Conservation (phyloP, 305 asterid species). For the Coffea humblotiana region DNA sequence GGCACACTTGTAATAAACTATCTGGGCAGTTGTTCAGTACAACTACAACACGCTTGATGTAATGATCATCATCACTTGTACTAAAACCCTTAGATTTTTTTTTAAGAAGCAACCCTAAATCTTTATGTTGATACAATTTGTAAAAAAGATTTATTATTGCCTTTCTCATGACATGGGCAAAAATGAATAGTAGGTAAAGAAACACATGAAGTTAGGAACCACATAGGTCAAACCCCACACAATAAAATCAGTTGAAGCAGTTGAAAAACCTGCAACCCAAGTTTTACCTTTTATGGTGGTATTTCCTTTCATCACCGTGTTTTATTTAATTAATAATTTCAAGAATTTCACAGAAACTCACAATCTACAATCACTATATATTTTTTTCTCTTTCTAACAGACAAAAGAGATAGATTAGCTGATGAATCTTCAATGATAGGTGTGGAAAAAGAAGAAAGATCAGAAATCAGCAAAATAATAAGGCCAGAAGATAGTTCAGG, state of each 20-base stretch:
- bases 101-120: too few species aligned
- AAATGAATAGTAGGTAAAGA: background rate
- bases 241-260: background rate
- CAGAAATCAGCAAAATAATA: background rate
- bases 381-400: background rate
- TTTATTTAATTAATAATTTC: conserved; percentile 1
- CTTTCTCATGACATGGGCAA: background rate
- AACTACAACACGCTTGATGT: too few species aligned
- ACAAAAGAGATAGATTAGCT: conserved; percentile 11
- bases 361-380: background rate
- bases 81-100: too few species aligned
- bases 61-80: too few species aligned
- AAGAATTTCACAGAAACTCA: background rate
- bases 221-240: background rate
- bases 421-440: conserved; percentile 7
- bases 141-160: too few species aligned
- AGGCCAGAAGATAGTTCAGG: background rate
- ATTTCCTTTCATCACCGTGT: background rate
- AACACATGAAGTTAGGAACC: background rate
- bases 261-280: conserved; percentile 1
- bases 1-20: too few species aligned
- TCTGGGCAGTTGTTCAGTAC: too few species aligned
- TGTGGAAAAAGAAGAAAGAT: conserved; percentile 9
- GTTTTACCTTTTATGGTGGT: background rate
- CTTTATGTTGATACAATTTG: too few species aligned